These are phyloP conservation scores for Fusarium buxicola DNA, from an alignment of 2,329 filamentous ascomycete species.

Conservation along the genomic window DNA sequence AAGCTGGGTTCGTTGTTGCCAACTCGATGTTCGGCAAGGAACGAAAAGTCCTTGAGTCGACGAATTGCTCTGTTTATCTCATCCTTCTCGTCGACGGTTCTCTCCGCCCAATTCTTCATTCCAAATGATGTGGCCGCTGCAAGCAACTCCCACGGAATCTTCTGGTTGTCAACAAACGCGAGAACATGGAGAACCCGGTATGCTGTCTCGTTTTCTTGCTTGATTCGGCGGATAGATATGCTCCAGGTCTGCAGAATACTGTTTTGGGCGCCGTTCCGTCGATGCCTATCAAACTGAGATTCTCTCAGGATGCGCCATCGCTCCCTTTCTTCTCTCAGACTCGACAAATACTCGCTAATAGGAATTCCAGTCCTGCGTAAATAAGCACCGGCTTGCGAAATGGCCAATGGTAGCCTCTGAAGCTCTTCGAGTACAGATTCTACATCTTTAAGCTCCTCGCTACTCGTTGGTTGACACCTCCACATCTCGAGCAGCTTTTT, in stretches of 20 bases:
- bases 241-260: slow-evolving; percentile 51
- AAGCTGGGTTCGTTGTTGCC: slow-evolving; percentile 29
- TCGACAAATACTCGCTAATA: slow-evolving; percentile 42
- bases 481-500: slow-evolving; percentile 9
- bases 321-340: slow-evolving; percentile 35
- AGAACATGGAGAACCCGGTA: slow-evolving; percentile 48
- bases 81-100: not conserved
- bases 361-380: slow-evolving; percentile 45
- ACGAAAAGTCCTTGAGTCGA: slow-evolving; percentile 51
- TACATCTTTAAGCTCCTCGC: slow-evolving; percentile 12
- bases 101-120: not conserved
- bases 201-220: slow-evolving; percentile 42
- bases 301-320: slow-evolving; percentile 42
- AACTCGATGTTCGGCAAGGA: slow-evolving; percentile 37
- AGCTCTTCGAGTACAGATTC: slow-evolving; percentile 39
- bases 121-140: slow-evolving; percentile 16
- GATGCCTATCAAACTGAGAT: slow-evolving; percentile 44
- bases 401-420: slow-evolving; percentile 47
- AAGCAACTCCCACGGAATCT: slow-evolving; percentile 47
- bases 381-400: slow-evolving; percentile 49
- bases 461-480: not conserved
- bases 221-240: slow-evolving; percentile 50
- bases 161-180: slow-evolving; percentile 50
- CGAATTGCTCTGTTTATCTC: slow-evolving; percentile 34
- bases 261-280: slow-evolving; percentile 45